Percentiles rank a stretch among this genome's conserved stretches.
These are phyloP conservation scores for Alternaria metachromatica DNA, from an alignment of 2,329 filamentous ascomycete species.

Conservation along the genomic window DNA sequence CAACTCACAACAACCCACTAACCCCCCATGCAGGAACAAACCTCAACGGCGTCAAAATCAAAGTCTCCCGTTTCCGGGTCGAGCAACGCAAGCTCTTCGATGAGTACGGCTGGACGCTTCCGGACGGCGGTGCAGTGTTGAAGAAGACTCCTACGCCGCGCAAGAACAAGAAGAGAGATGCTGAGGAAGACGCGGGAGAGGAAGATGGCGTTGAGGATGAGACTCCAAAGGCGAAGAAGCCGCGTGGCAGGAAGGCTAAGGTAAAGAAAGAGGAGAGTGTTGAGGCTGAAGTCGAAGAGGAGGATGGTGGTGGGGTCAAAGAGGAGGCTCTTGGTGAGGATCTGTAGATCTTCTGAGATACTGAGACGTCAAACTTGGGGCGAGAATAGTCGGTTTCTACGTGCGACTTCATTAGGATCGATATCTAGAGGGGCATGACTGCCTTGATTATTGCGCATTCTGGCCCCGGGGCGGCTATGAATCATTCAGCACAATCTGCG, in stretches of 20 bases:
- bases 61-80: neutral
- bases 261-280: slow-evolving; percentile 17
- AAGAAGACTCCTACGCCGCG: neutral
- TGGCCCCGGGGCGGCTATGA: neutral
- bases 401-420: neutral
- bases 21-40: neutral
- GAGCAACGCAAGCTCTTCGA: neutral
- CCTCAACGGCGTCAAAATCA: neutral
- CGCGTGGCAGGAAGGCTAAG: neutral
- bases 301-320: neutral
- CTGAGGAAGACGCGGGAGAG: neutral
- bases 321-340: slow-evolving; percentile 1
- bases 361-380: neutral
- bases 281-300: neutral
- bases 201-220: neutral
- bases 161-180: slow-evolving; percentile 6
- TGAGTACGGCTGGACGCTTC: neutral
- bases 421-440: neutral
- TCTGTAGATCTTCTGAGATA: neutral
- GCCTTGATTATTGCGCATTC: neutral
- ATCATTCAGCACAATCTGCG: neutral
- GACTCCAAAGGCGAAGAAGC: neutral
- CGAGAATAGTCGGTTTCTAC: neutral
- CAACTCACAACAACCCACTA: neutral
- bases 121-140: neutral